These are phyloP conservation scores for Candida krabiensis DNA, from an alignment of 805 yeast genomes.

Conservation along the genomic window DNA sequence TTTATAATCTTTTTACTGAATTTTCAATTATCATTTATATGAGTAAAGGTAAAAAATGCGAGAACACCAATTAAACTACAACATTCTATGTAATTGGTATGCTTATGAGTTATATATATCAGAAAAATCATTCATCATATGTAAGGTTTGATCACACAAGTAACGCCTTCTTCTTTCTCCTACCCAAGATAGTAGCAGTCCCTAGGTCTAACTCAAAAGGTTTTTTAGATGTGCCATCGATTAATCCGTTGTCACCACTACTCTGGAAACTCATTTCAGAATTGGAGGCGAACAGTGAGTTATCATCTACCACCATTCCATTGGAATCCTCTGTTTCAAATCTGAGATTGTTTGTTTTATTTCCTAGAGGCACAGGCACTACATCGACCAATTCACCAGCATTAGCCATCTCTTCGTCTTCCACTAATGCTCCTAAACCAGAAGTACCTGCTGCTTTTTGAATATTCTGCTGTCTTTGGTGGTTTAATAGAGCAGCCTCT, in stretches of 20 bases:
- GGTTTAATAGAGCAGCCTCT: conserved; percentile 35
- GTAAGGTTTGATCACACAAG: too few species aligned
- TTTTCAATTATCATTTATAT: too few species aligned
- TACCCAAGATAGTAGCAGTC: conserved; percentile 54
- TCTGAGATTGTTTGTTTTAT: conserved; percentile 3
- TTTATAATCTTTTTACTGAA: too few species aligned
- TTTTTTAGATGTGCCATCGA: conserved; percentile 11
- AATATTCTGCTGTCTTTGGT: conserved; percentile 5
- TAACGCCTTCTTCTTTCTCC: conserved; percentile 35
- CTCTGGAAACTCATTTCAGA: conserved; percentile 8
- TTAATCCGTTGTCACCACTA: conserved; percentile 4
- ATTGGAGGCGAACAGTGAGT: conserved; percentile 14
- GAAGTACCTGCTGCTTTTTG: conserved; percentile 1
- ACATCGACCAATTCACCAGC: conserved; percentile 9
- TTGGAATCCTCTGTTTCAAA: conserved; percentile 16
- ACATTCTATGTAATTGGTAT: too few species aligned
- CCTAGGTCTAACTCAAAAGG: conserved; percentile 47
- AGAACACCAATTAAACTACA: too few species aligned
- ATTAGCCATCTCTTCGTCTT: conserved; percentile 22
- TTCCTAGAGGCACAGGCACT: conserved; percentile 11
- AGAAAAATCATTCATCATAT: too few species aligned
- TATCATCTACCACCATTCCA: conserved; percentile 19
- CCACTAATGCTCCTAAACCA: conserved; percentile 16
- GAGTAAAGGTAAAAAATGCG: too few species aligned
- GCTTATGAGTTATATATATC: too few species aligned